Conservation (phyloP, 805 yeast genomes). For the Cyberlindnera bimundalis region DNA sequence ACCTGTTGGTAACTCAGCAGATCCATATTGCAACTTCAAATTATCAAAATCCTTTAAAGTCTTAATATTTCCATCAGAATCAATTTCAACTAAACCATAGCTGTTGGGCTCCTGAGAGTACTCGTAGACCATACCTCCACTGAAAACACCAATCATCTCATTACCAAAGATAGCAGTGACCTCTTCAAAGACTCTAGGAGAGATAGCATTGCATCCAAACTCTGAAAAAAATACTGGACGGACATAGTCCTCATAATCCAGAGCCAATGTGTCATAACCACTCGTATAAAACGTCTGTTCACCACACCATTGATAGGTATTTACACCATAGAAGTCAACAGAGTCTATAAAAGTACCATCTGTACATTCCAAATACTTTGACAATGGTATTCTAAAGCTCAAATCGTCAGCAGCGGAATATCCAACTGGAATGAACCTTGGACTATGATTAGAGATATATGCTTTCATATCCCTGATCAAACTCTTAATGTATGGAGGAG, state of each 20-base stretch:
- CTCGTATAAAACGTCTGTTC: constrained; percentile 76
- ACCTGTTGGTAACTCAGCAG: constrained; percentile 32
- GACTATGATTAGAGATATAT: constrained; percentile 55
- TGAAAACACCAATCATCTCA: constrained; percentile 71
- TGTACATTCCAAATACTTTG: constrained; percentile 77
- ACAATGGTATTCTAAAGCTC: constrained; percentile 66
- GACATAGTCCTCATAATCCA: constrained; percentile 63
- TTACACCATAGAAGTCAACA: constrained; percentile 89
- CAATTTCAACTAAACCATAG: constrained; percentile 77
- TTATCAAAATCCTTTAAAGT: constrained; percentile 56
- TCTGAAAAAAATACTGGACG: constrained; percentile 88
- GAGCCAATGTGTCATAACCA: constrained; percentile 68
- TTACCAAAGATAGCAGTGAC: constrained; percentile 63
- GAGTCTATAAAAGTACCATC: constrained; percentile 42
- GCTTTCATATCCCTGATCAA: constrained; percentile 77
- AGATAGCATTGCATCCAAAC: constrained; percentile 83
- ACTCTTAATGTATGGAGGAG: constrained; percentile 78
- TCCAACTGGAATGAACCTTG: constrained; percentile 81
- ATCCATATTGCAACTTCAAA: constrained; percentile 44
- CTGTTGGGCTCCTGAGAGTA: constrained; percentile 74
- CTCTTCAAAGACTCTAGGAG: constrained; percentile 79
- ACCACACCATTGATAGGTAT: constrained; percentile 98
- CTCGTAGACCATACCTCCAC: constrained; percentile 93
- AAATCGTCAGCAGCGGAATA: constrained; percentile 97
- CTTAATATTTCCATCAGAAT: constrained; percentile 42